Conservation (phyloP, 2,329 filamentous ascomycete species). For the Capronia americana region DNA sequence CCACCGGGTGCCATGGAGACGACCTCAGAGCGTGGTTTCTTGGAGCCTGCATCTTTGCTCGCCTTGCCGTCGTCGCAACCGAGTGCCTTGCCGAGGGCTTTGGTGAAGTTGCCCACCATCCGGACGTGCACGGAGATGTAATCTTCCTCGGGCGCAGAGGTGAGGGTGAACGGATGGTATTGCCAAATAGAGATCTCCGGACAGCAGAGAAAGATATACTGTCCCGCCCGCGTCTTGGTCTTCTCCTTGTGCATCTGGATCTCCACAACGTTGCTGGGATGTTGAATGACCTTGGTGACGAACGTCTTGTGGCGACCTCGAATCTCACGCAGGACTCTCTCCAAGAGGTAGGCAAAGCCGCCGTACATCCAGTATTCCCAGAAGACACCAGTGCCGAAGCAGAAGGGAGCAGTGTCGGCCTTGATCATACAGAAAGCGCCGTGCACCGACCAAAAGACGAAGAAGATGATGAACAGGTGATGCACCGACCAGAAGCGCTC, state of each 20-base stretch:
- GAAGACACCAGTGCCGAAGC: slow-evolving; percentile 77
- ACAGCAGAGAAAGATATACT: slow-evolving; percentile 88
- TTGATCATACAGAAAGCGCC: slow-evolving; percentile 91
- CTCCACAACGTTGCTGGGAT: slow-evolving; percentile 86
- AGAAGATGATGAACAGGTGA: slow-evolving; percentile 86
- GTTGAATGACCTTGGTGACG: slow-evolving; percentile 87
- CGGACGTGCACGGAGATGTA: slow-evolving; percentile 88
- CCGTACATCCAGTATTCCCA: slow-evolving; percentile 92
- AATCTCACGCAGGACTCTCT: slow-evolving; percentile 77
- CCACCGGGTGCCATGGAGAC: slow-evolving; percentile 68
- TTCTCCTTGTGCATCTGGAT: slow-evolving; percentile 92
- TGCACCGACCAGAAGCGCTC: slow-evolving; percentile 92
- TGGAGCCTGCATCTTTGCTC: slow-evolving; percentile 37
- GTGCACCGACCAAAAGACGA: slow-evolving; percentile 89
- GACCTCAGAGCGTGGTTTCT: slow-evolving; percentile 58
- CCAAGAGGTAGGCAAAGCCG: slow-evolving; percentile 79
- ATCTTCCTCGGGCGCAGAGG: slow-evolving; percentile 85
- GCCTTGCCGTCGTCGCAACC: slow-evolving; percentile 69
- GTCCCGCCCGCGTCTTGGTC: slow-evolving; percentile 77
- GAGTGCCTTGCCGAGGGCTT: slow-evolving; percentile 69
- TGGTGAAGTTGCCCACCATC: slow-evolving; percentile 82
- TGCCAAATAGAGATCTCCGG: slow-evolving; percentile 87
- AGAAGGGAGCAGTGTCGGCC: slow-evolving; percentile 79
- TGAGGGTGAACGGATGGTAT: slow-evolving; percentile 86
- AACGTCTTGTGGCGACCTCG: slow-evolving; percentile 83